Percentiles rank a stretch among this genome's conserved stretches.
These are phyloP conservation scores for Bipolaris sorokiniana DNA, from an alignment of 2,329 filamentous ascomycete genomes.

Conservation along the genomic window DNA sequence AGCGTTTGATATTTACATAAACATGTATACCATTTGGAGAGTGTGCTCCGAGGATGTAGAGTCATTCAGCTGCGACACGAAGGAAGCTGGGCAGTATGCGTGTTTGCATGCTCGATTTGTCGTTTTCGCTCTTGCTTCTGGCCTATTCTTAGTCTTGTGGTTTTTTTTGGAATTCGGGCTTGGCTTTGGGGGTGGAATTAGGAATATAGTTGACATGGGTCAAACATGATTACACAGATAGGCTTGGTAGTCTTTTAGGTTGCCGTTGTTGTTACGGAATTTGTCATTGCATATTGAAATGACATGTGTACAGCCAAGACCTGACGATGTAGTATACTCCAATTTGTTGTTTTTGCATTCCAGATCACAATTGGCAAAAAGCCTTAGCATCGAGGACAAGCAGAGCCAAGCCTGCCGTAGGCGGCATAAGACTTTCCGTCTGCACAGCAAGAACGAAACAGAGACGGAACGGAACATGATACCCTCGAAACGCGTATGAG, in stretches of 20 bases:
- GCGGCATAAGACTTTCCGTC: neutral
- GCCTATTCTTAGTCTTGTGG: too few species aligned
- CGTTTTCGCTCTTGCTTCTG: too few species aligned
- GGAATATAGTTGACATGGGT: neutral
- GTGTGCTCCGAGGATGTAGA: too few species aligned
- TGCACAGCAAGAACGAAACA: neutral
- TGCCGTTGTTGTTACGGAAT: neutral
- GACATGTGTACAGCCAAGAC: neutral
- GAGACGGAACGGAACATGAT: neutral
- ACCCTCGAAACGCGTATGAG: neutral
- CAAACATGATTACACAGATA: conserved; percentile 4
- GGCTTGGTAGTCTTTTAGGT: neutral
- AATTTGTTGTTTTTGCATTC: neutral
- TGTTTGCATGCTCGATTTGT: too few species aligned
- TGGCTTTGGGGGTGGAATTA: neutral
- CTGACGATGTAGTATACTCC: neutral
- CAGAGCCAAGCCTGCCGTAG: neutral
- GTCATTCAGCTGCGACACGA: too few species aligned
- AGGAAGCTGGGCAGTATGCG: too few species aligned
- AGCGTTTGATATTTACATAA: too few species aligned
- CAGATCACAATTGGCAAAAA: neutral
- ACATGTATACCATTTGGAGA: too few species aligned
- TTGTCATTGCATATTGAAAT: neutral
- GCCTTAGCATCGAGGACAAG: neutral
- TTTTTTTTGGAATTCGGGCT: too few species aligned